phyloP scores from a whole-genome alignment of 257 asterid species.

The Solanum rostratum region DNA sequence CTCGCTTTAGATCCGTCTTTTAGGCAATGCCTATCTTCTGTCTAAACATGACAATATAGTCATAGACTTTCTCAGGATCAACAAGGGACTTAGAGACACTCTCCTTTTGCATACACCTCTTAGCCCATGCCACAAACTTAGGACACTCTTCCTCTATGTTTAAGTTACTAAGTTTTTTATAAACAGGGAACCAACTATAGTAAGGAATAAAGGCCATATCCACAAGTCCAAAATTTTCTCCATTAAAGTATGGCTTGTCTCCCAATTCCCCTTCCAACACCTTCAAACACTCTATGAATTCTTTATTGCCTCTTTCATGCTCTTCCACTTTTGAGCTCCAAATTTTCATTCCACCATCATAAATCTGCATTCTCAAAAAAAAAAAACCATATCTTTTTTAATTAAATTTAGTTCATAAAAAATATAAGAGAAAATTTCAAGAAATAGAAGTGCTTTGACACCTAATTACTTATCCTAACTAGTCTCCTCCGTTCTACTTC shows the following conservation, averaged over 20 bases:
- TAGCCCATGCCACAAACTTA: constrained; percentile 3
- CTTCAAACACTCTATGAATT: constrained; percentile 21
- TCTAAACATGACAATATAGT: neutral
- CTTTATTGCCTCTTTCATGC: constrained; percentile 6
- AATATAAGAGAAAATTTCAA: too few relatives aligned
- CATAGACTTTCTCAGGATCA: constrained; percentile 4
- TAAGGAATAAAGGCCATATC: constrained; percentile 6
- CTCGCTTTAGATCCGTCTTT: neutral
- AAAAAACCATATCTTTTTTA: neutral
- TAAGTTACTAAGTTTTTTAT: constrained; percentile 4
- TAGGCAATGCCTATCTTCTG: neutral
- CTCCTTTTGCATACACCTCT: constrained; percentile 9
- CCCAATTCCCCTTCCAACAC: constrained; percentile 2
- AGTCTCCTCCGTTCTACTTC: too few relatives aligned
- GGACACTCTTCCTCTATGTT: constrained; percentile 4
- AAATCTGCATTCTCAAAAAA: neutral
- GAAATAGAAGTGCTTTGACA: too few relatives aligned
- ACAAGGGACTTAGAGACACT: constrained; percentile 10
- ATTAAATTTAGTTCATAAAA: neutral
- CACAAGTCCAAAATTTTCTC: constrained; percentile 8
- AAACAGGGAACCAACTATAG: constrained; percentile 5
- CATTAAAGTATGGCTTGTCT: constrained; percentile 5
- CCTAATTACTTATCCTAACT: too few relatives aligned
- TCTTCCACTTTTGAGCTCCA: constrained; percentile 12
- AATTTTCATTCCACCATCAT: neutral